Evolutionary conservation across 441 rosid species (phyloP), one percentile per base, ranked within the genome.

Genomic region (Gossypium davidsonii): DNA sequence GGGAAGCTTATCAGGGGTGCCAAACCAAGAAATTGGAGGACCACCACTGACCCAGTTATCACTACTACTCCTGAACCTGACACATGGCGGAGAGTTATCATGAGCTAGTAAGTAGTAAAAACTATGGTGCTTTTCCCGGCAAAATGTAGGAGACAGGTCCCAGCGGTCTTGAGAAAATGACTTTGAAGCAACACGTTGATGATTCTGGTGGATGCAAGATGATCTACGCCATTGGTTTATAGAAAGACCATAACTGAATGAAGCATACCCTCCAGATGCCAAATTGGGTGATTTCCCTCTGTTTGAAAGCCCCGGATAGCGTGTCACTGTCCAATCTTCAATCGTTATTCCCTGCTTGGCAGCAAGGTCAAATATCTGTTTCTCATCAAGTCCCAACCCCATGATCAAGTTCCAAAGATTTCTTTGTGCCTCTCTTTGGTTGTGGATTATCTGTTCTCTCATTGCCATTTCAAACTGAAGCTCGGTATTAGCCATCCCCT

Each of bases 381-480:
- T 90, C 84, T 90, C 89, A 42, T 94, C 92, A 53, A 90, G 85
- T 72, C 97, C 98, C 74, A 88, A 82, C 23, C 91, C 90, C 90
- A 86, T 84, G 15, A 92, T 83, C 81, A 92, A 76, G 74, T 88
- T 90, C 97, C 97, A 92, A 17, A 92, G 81, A 65, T 90, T 89
- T 79, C 84, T 85, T 73, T 88, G 97, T 23, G 88, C 92, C 84
- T 87, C 94, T 57, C 90, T 85, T 80, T 92, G 97, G 75, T 84
- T 89, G 81, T 90, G 90, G 81, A 94, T 94, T 65, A 94, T 85
- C 83, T 94, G 94, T 82, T 94, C 97, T 82, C 98, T 89, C 93
- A 87, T 88, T 31, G 98, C 98, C 87, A 94, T 87, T 86, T 92
- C 97, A 3, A 92, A 89, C 85, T 89, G 97, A 83, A 94, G 98